Evolutionary conservation across 441 rosid genomes (phyloP), one percentile per base, ranked within the genome.

Genomic region (Mallotus japonicus): DNA sequence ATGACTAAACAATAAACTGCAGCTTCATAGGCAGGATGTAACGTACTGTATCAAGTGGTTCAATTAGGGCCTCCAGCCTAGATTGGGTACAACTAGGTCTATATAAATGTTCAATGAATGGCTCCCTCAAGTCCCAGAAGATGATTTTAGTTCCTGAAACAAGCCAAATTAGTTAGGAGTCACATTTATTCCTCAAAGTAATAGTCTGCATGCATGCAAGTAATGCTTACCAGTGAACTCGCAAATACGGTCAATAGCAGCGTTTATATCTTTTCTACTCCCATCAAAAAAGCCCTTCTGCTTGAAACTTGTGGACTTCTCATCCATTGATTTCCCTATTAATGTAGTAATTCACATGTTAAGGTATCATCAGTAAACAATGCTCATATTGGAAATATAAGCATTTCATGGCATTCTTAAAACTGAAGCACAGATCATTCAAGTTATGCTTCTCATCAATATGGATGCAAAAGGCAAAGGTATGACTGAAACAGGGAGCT

Each of bases 101-200:
- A 77, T 95, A 95, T 74, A 95, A 73, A 76, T 92, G 83, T 72
- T 95, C 95, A 46, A 95, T 88, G 83, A 95, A 86, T 50, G 92
- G 89, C 73, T 87, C 98, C 88, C 91, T 85, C 80, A 95, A 80
- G 86, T 95, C 98, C 82, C 90, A 93, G 83, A 95, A 95, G 78
- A 93, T 85, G 73, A 93, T 90, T 83, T 93, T 95, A 62, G 94
- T 95, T 75, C 98, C 99, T 93, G 94, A 77, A 87, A 63, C 53
- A 72, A 47, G 40, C 4, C 46, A 62, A 70, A 74, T 73, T 42
- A 67, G 73, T 74, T 73, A 80, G 65, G 20, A 22, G 73, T 71
- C 50, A 56, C 65, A 55, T 54, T 51, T 20, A 65, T n/a, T 66
- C 69, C 58, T 69, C 61, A 66, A 65, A 64, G 55, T 72, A 67